These are phyloP conservation scores for Candida broadrunensis DNA, from an alignment of 805 yeast species.

Conservation along the genomic window DNA sequence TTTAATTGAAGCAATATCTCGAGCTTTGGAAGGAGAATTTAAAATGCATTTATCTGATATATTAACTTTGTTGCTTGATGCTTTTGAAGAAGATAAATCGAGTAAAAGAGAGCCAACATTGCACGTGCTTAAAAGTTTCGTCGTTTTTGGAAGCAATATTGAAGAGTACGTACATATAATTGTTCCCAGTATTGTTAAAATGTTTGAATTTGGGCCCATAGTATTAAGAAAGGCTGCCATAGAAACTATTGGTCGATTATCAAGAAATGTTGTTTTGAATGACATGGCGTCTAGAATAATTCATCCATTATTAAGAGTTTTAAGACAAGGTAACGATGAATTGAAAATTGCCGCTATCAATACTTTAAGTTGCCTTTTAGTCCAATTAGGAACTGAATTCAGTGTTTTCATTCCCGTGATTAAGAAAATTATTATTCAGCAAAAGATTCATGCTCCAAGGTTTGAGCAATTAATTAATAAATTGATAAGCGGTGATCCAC, in stretches of 20 bases:
- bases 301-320: slow-evolving; percentile 77
- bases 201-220: slow-evolving; percentile 71
- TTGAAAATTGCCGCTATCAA: slow-evolving; percentile 66
- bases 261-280: slow-evolving; percentile 66
- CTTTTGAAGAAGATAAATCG: slow-evolving; percentile 70
- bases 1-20: slow-evolving; percentile 78
- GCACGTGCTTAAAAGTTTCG: slow-evolving; percentile 77
- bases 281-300: slow-evolving; percentile 91
- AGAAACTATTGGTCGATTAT: slow-evolving; percentile 76
- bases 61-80: slow-evolving; percentile 70
- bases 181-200: slow-evolving; percentile 77
- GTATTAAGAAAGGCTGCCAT: slow-evolving; percentile 70
- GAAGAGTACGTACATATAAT: slow-evolving; percentile 87
- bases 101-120: slow-evolving; percentile 58
- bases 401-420: slow-evolving; percentile 83
- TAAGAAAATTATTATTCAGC: slow-evolving; percentile 58
- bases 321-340: slow-evolving; percentile 53
- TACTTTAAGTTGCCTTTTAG: slow-evolving; percentile 69
- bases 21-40: slow-evolving; percentile 89
- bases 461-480: slow-evolving; percentile 82
- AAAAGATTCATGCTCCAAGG: slow-evolving; percentile 64
- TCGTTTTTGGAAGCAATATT: slow-evolving; percentile 79
- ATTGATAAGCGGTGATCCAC: slow-evolving; percentile 76
- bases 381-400: slow-evolving; percentile 83
- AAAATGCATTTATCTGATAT: slow-evolving; percentile 77